Conservation (phyloP, 2,329 filamentous ascomycete genomes). For the Pseudogymnoascus sp. region DNA sequence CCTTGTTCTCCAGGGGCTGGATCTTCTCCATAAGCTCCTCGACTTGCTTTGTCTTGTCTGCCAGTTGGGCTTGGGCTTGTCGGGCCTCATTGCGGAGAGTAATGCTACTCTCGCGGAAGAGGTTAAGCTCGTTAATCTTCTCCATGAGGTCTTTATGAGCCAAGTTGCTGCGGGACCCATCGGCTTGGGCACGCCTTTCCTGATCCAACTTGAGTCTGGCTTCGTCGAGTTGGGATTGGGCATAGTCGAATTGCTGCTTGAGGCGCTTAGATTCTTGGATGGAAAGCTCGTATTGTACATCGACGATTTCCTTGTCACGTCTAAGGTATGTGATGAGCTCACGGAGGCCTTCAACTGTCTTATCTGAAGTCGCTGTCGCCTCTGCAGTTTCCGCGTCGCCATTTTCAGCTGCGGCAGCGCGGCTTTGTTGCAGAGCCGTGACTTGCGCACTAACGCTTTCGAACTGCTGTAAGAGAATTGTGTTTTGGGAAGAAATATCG, state of each 20-base stretch:
- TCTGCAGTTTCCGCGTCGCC: conserved; percentile 36
- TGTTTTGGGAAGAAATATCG: conserved; percentile 83
- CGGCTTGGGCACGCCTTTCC: conserved; percentile 70
- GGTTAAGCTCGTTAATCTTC: conserved; percentile 89
- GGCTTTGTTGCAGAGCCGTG: conserved; percentile 68
- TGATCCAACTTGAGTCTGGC: conserved; percentile 82
- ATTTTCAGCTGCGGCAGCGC: conserved; percentile 49
- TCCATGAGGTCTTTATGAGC: conserved; percentile 88
- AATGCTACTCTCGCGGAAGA: conserved; percentile 90
- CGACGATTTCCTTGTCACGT: conserved; percentile 94
- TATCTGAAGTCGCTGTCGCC: conserved; percentile 41
- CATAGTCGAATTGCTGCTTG: conserved; percentile 83
- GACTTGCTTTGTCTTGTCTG: conserved; percentile 67
- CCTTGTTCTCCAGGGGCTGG: conserved; percentile 72
- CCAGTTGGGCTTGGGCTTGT: conserved; percentile 68
- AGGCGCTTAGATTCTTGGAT: conserved; percentile 81
- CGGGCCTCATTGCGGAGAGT: conserved; percentile 82
- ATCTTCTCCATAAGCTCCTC: conserved; percentile 69
- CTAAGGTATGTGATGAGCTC: conserved; percentile 89
- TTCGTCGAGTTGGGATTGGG: conserved; percentile 83
- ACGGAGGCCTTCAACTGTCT: conserved; percentile 68
- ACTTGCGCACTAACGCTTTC: conserved; percentile 79
- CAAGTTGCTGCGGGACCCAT: conserved; percentile 65
- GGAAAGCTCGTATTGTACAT: conserved; percentile 91
- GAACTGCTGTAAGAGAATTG: conserved; percentile 80